phyloP scores from a whole-genome alignment of 2,329 filamentous ascomycete species.

The Calonectria honghensis region DNA sequence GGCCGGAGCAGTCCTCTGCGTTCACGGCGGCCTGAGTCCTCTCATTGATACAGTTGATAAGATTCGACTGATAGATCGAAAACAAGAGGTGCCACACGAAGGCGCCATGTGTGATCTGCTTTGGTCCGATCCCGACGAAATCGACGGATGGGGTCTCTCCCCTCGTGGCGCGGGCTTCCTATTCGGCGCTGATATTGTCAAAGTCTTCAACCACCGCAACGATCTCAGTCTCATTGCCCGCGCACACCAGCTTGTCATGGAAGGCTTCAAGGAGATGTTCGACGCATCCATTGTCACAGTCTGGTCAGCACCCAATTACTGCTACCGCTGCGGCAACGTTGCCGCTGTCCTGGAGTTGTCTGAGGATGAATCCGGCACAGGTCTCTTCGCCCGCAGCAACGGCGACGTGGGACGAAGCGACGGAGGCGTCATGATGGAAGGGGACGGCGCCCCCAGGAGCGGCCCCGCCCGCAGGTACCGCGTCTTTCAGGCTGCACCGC shows the following conservation, averaged over 20 bases:
- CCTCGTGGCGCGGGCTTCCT: constrained; percentile 96
- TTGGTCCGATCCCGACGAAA: constrained; percentile 98
- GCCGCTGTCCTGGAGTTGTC: constrained; percentile 94
- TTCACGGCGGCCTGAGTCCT: constrained; percentile 94
- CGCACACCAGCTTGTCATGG: constrained; percentile 98
- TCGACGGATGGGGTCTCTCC: constrained; percentile 96
- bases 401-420: constrained; percentile 80
- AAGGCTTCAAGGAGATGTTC: constrained; percentile 99
- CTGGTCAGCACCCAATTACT: constrained; percentile 99
- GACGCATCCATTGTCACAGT: constrained; percentile 96
- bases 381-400: constrained; percentile 81
- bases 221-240: constrained; percentile 93
- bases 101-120: constrained; percentile 99
- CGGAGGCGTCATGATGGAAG: constrained; percentile 71
- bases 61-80: constrained; percentile 94
- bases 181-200: constrained; percentile 96
- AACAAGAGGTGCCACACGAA: constrained; percentile 98
- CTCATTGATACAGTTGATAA: constrained; percentile 96
- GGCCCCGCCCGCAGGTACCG: constrained; percentile 93
- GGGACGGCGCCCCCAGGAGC: constrained; percentile 65
- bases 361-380: constrained; percentile 87
- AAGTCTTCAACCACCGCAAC: constrained; percentile 95
- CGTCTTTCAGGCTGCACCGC: constrained; percentile 96
- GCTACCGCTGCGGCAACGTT: constrained; percentile 96
- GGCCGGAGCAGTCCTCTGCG: constrained; percentile 91